Evolutionary conservation across 208 protist species (phyloP).

Genomic region (Wallacemonas sp.): DNA sequence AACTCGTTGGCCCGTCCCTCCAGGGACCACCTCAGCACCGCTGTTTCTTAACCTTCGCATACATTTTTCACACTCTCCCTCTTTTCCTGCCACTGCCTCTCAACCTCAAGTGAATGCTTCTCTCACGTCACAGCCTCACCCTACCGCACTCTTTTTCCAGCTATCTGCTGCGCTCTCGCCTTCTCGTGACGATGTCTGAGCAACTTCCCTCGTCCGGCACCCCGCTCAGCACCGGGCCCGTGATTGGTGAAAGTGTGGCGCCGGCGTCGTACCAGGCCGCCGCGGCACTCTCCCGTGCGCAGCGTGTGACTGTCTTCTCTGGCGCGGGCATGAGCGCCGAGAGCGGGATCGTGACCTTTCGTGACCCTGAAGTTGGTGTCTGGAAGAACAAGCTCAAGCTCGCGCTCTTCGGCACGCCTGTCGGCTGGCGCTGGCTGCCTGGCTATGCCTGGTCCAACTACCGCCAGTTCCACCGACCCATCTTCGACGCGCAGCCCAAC

Average conservation of each 20-base stretch:
- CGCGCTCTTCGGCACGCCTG: conserved; percentile 25
- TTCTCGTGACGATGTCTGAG: no score
- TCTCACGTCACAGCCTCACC: no score
- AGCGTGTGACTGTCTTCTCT: conserved; percentile 33
- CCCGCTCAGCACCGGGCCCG: no score
- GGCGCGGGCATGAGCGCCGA: conserved; percentile 52
- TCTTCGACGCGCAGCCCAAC: conserved; percentile 36
- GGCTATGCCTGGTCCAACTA: conserved; percentile 26
- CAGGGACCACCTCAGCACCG: no score
- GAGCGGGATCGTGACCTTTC: conserved; percentile 49
- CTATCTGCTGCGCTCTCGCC: no score
- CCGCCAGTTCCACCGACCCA: conserved; percentile 27
- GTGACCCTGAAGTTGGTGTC: conserved; percentile 35
- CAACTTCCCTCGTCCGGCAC: no score
- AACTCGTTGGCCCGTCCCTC: no score
- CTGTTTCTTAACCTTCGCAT: no score
- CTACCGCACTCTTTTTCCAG: no score
- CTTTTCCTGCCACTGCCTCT: no score
- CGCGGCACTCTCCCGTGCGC: conserved; percentile 17
- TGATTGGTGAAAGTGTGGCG: not conserved
- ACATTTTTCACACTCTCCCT: no score
- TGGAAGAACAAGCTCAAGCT: conserved; percentile 33
- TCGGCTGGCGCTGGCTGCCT: conserved; percentile 33
- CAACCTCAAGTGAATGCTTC: no score
- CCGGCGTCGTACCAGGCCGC: not conserved